These are phyloP conservation scores for Curvularia lunata DNA, from an alignment of 2,329 filamentous ascomycete genomes.

Conservation along the genomic window DNA sequence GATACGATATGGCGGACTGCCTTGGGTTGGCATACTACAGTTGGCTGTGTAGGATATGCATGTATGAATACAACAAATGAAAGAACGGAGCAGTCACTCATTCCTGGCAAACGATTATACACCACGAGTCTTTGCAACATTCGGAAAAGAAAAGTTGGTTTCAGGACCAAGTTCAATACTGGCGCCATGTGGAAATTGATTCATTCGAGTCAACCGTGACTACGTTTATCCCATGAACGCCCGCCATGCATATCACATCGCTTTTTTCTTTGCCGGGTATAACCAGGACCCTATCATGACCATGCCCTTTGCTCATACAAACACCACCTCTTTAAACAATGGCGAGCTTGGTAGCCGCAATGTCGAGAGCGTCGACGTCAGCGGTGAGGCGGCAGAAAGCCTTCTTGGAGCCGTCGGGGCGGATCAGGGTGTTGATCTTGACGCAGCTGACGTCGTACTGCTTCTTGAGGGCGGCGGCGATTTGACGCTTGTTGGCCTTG, in stretches of 20 bases:
- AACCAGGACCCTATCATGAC: slow-evolving; percentile 37
- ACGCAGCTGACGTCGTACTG: slow-evolving; percentile 97
- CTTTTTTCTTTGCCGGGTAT: slow-evolving; percentile 43
- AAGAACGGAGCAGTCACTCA: background rate
- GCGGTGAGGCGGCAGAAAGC: slow-evolving; percentile 93
- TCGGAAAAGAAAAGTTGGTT: background rate
- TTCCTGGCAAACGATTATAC: background rate
- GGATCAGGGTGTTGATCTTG: slow-evolving; percentile 99
- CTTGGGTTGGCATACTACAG: background rate
- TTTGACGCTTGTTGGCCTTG: slow-evolving; percentile 97
- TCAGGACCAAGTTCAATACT: slow-evolving; percentile 20
- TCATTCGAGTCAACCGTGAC: slow-evolving; percentile 47
- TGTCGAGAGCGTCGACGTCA: slow-evolving; percentile 98
- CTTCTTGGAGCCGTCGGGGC: slow-evolving; percentile 98
- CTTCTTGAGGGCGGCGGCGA: slow-evolving; percentile 98
- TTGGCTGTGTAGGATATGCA: background rate
- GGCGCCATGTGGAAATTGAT: slow-evolving; percentile 44
- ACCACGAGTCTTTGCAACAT: background rate
- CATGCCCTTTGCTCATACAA: slow-evolving; percentile 29
- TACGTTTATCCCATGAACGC: slow-evolving; percentile 47
- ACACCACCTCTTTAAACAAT: slow-evolving; percentile 75
- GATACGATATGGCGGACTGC: slow-evolving; percentile 11
- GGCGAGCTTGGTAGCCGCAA: slow-evolving; percentile 97
- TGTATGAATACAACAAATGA: background rate
- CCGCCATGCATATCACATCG: slow-evolving; percentile 47